phyloP scores from a whole-genome alignment of 768 basidiomycete genomes.

The Lactifluus pinguis region DNA sequence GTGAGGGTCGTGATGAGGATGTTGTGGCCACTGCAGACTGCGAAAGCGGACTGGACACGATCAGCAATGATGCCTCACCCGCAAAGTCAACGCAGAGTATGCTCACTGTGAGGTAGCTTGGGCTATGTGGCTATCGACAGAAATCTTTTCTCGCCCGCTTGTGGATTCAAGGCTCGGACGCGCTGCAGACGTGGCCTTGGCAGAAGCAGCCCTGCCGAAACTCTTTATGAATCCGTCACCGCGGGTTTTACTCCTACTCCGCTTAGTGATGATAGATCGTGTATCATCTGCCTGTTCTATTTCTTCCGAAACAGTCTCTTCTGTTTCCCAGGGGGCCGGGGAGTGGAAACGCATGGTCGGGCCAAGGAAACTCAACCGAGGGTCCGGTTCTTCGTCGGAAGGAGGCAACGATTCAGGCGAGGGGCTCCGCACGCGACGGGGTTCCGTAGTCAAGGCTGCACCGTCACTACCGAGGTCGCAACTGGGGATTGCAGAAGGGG shows the following conservation, averaged over 20 bases:
- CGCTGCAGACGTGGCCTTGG: slow-evolving; percentile 31
- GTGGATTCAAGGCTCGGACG: slow-evolving; percentile 61
- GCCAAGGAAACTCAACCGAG: slow-evolving; percentile 65
- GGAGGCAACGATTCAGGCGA: slow-evolving; percentile 24
- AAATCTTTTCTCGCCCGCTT: slow-evolving; percentile 40
- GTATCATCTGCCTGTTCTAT: slow-evolving; percentile 36
- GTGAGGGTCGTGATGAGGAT: slow-evolving; percentile 27
- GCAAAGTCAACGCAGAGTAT: not conserved
- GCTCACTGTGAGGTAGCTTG: slow-evolving; percentile 55
- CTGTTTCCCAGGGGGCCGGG: slow-evolving; percentile 73
- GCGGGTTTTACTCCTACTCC: slow-evolving; percentile 24
- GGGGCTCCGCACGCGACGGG: slow-evolving; percentile 19
- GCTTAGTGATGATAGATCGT: slow-evolving; percentile 25
- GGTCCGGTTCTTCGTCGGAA: slow-evolving; percentile 36
- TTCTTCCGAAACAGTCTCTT: slow-evolving; percentile 38
- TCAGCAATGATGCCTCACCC: not conserved
- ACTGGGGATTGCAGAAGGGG: slow-evolving; percentile 32
- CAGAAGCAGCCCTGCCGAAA: slow-evolving; percentile 28
- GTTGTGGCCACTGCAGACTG: slow-evolving; percentile 49
- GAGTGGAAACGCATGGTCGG: slow-evolving; percentile 79
- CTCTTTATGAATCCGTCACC: slow-evolving; percentile 36
- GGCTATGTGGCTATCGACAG: slow-evolving; percentile 45
- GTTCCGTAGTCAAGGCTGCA: slow-evolving; percentile 4
- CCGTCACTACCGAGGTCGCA: slow-evolving; percentile 40
- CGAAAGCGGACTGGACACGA: slow-evolving; percentile 40